These are phyloP conservation scores for Talaromyces sp. DNA, from an alignment of 2,329 filamentous ascomycete species.

Conservation along the genomic window DNA sequence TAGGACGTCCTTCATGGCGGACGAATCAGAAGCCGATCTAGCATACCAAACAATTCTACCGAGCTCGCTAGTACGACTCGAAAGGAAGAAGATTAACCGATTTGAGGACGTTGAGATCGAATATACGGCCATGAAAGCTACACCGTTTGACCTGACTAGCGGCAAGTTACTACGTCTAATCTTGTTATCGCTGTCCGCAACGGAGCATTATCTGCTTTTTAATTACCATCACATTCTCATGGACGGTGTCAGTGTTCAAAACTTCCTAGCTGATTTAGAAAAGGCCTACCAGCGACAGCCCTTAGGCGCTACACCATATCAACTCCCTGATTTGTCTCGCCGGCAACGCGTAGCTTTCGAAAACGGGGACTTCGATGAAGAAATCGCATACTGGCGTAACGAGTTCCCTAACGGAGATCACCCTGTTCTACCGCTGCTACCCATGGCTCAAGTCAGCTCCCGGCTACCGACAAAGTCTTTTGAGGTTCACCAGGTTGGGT, in stretches of 20 bases:
- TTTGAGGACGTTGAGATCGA: slow-evolving; percentile 24
- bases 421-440: slow-evolving; percentile 32
- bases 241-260: slow-evolving; percentile 43
- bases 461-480: slow-evolving; percentile 2
- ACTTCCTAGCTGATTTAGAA: slow-evolving; percentile 28
- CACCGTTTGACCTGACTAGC: slow-evolving; percentile 40
- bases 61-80: slow-evolving; percentile 27
- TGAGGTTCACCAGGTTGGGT: neutral
- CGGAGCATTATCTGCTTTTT: slow-evolving; percentile 39
- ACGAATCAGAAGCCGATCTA: slow-evolving; percentile 16
- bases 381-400: slow-evolving; percentile 36
- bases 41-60: slow-evolving; percentile 22
- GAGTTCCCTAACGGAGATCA: slow-evolving; percentile 24
- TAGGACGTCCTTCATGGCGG: slow-evolving; percentile 24
- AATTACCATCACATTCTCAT: slow-evolving; percentile 48
- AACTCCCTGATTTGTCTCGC: slow-evolving; percentile 38
- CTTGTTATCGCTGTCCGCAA: slow-evolving; percentile 36
- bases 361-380: slow-evolving; percentile 27
- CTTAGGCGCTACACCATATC: slow-evolving; percentile 32
- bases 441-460: slow-evolving; percentile 25
- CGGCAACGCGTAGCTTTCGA: slow-evolving; percentile 19
- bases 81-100: slow-evolving; percentile 21
- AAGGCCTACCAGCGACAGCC: slow-evolving; percentile 24
- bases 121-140: slow-evolving; percentile 21
- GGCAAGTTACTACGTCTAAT: slow-evolving; percentile 21